A percentile compares a stretch with the other conserved stretches of the same genome.
Evolutionary conservation across 257 asterid species (phyloP).

Genomic region (Datura wrightii): DNA sequence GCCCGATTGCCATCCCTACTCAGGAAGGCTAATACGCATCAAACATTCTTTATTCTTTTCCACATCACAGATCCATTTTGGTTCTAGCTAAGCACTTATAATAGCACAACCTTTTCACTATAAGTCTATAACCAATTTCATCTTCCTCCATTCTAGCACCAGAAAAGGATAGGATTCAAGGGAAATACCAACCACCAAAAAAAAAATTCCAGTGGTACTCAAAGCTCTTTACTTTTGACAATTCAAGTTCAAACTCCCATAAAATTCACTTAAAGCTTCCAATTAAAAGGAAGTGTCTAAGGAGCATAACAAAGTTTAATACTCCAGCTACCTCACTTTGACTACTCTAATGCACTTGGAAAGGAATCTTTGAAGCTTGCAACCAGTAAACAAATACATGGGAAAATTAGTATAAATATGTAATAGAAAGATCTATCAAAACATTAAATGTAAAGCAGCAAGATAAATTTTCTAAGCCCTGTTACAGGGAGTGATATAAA

Average conservation of each 20-base stretch:
- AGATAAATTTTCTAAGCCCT: slow-evolving; percentile 3
- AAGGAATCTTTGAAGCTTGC: slow-evolving; percentile 13
- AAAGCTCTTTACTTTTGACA: not conserved
- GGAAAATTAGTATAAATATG: not conserved
- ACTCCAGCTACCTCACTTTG: slow-evolving; percentile 16
- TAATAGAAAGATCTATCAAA: not conserved
- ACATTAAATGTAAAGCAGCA: not conserved
- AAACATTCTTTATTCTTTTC: not conserved
- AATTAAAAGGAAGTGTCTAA: not conserved
- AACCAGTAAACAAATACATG: slow-evolving; percentile 19
- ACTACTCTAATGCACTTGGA: not conserved
- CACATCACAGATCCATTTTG: not conserved
- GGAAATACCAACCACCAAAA: slow-evolving; percentile 23
- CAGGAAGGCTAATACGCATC: slow-evolving; percentile 18
- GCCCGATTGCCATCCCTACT: not conserved
- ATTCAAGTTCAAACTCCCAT: slow-evolving; percentile 21
- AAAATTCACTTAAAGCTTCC: not conserved
- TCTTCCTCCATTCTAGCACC: slow-evolving; percentile 27
- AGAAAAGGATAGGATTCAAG: slow-evolving; percentile 21
- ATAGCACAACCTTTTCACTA: not conserved
- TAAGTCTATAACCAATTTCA: not conserved
- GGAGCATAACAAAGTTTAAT: not conserved
- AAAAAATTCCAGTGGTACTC: slow-evolving; percentile 16
- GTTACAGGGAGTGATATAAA: not conserved
- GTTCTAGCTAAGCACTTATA: not conserved